Conservation (phyloP, 2,329 filamentous ascomycete genomes). For the Coniochaeta prunicola region DNA sequence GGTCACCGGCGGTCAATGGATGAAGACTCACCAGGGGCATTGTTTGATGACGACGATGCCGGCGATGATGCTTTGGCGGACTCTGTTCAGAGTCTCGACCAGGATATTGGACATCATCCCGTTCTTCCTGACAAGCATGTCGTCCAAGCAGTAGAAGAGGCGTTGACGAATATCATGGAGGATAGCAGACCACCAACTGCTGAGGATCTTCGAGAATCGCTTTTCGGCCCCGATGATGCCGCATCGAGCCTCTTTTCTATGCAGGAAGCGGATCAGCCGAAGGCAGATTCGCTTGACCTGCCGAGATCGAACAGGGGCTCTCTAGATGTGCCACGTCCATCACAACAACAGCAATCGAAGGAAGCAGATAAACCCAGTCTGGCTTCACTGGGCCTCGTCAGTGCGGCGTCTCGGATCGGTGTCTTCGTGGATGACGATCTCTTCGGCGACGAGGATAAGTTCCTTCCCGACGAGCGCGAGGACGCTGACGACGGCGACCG, state of each 20-base stretch:
- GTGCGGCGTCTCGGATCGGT: slow-evolving; percentile 76
- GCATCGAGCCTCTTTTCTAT: slow-evolving; percentile 40
- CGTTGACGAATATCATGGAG: slow-evolving; percentile 86
- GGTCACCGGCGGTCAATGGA: slow-evolving; percentile 63
- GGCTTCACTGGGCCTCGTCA: slow-evolving; percentile 84
- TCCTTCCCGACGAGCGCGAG: slow-evolving; percentile 78
- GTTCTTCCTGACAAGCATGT: slow-evolving; percentile 67
- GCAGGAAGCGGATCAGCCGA: slow-evolving; percentile 26
- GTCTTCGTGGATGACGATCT: slow-evolving; percentile 93
- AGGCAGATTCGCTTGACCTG: slow-evolving; percentile 50
- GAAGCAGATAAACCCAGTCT: slow-evolving; percentile 71
- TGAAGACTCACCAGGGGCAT: slow-evolving; percentile 37
- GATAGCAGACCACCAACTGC: slow-evolving; percentile 59
- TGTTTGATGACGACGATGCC: slow-evolving; percentile 78
- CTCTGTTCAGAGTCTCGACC: slow-evolving; percentile 74
- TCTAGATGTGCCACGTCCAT: slow-evolving; percentile 24
- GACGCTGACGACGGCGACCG: slow-evolving; percentile 54
- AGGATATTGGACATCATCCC: slow-evolving; percentile 51
- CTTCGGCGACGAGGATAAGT: slow-evolving; percentile 82
- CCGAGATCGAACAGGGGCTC: slow-evolving; percentile 22
- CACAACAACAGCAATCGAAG: slow-evolving; percentile 22
- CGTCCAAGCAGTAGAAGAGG: slow-evolving; percentile 88
- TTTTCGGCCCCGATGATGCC: slow-evolving; percentile 51
- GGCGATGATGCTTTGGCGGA: slow-evolving; percentile 63
- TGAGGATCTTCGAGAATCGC: slow-evolving; percentile 57